A percentile compares a stretch with the other conserved stretches of the same genome.
These are phyloP conservation scores for Hirschioporus abietinus DNA, from an alignment of 768 basidiomycete species.

Conservation along the genomic window DNA sequence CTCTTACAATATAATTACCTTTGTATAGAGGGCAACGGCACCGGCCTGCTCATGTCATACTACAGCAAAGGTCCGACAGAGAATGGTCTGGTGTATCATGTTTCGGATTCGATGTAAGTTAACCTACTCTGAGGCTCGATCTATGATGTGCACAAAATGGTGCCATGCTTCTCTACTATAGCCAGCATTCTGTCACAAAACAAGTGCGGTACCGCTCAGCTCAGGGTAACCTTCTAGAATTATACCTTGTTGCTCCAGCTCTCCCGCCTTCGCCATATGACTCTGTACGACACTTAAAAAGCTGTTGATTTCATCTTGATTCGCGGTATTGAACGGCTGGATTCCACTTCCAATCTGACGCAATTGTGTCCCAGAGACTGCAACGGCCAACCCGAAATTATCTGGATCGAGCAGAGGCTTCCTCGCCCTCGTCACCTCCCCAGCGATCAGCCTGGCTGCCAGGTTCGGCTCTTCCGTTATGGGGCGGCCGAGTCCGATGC, in stretches of 20 bases:
- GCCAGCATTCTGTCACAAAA: not conserved
- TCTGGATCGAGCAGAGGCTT: not conserved
- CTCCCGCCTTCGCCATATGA: not conserved
- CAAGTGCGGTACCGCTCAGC: not conserved
- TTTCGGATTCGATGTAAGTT: too few species aligned
- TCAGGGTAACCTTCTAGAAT: not conserved
- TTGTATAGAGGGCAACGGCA: too few species aligned
- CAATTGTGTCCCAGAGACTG: not conserved
- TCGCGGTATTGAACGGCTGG: not conserved
- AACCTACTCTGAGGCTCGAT: too few species aligned
- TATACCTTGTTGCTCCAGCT: not conserved
- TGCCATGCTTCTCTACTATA: too few species aligned
- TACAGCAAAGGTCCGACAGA: too few species aligned
- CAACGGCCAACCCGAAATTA: not conserved
- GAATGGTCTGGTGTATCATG: too few species aligned
- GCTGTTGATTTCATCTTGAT: not conserved
- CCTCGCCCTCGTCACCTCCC: not conserved
- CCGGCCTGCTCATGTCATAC: too few species aligned
- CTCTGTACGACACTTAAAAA: not conserved
- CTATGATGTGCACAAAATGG: too few species aligned
- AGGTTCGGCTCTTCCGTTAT: not conserved
- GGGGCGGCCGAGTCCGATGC: not conserved
- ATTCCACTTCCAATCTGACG: not conserved
- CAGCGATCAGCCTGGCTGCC: not conserved
- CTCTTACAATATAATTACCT: too few species aligned